These are phyloP conservation scores for Xylariaceae sp. DNA, from an alignment of 2,329 filamentous ascomycete genomes.

Conservation along the genomic window DNA sequence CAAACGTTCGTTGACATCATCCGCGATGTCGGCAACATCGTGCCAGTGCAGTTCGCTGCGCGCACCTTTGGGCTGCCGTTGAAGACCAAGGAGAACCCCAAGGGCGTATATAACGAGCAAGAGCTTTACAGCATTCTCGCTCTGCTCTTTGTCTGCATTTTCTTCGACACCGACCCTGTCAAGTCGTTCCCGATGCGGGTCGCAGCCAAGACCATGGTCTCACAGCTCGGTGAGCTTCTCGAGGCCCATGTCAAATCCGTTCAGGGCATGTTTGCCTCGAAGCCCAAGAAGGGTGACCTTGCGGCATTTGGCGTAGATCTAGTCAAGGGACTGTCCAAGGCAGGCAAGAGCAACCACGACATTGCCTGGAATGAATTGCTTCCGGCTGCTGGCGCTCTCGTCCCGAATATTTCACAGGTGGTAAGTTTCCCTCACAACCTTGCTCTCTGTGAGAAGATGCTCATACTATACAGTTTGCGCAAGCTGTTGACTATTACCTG, in stretches of 20 bases:
- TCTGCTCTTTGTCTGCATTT: slow-evolving; percentile 55
- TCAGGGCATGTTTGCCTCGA: slow-evolving; percentile 40
- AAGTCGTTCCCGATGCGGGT: slow-evolving; percentile 56
- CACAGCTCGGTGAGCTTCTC: slow-evolving; percentile 51
- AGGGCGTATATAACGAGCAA: slow-evolving; percentile 55
- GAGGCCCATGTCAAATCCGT: slow-evolving; percentile 16
- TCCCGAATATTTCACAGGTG: slow-evolving; percentile 68
- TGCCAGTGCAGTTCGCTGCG: slow-evolving; percentile 62
- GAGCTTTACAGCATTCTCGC: slow-evolving; percentile 57
- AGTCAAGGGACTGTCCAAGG: slow-evolving; percentile 62
- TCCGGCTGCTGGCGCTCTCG: slow-evolving; percentile 63
- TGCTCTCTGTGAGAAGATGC: background rate
- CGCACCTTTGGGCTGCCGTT: slow-evolving; percentile 64
- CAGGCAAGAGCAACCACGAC: slow-evolving; percentile 60
- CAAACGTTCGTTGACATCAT: slow-evolving; percentile 69
- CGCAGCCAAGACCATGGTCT: slow-evolving; percentile 47
- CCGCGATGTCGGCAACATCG: slow-evolving; percentile 66
- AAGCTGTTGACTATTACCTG: slow-evolving; percentile 72
- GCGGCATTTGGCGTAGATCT: slow-evolving; percentile 63
- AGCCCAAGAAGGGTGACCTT: slow-evolving; percentile 51
- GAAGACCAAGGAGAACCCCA: slow-evolving; percentile 59
- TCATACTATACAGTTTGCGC: slow-evolving; percentile 56
- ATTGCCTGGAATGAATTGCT: slow-evolving; percentile 70
- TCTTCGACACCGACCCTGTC: slow-evolving; percentile 55
- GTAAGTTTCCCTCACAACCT: slow-evolving; percentile 37